Base-by-base conservation (phyloP, 2,329 filamentous ascomycete genomes). In the Lecanicillium sp. region DNA sequence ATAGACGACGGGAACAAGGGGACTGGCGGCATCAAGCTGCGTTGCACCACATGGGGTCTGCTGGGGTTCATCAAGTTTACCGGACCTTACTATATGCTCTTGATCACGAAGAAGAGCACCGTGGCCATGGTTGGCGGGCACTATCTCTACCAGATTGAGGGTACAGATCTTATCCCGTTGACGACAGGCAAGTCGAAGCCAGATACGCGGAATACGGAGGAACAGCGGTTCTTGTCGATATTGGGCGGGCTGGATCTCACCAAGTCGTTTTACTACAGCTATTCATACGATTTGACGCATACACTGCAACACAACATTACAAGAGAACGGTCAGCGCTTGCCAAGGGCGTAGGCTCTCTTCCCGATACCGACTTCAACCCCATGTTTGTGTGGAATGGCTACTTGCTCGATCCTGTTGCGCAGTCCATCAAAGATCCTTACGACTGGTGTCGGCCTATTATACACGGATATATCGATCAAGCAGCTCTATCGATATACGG, bases 361-460 rank as follows among this genome's bases (percentile, higher is more conserved):
- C 68, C 71, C 29, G 68, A 74, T 19, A 72, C 76, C 22, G 78
- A 88, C 49, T 84, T 84, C 56, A 94, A 96, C 53, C 78, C 84
- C 29, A 98, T 98, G 92, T 98, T 98, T 56, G 84, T 97, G 3
- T 98, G 92, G 92, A 98, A 98, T 51, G 79, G 86, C 49, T 85
- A 96, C 59, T 71, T 98, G 4, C 72, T 98, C 14, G 72, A 82
- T 43, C 89, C 92, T 1, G 87, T 84, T 1, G 68, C 75, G 11
- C 63, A 68, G 14, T 74, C 73, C 5, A 66, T 98, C 29, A 82
- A 83, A 46, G 84, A 89, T 50, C 81, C 87, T 0, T 95, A 87
- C 55, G 88, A 97, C 55, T 98, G 92, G 92, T 98, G 90, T 58
- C 74, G 94, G 17, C 89, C 92, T 1, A 84, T 97, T 42, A 90